Conservation (phyloP, 1,284 basidiomycete genomes). For the Chalciporus sp. region DNA sequence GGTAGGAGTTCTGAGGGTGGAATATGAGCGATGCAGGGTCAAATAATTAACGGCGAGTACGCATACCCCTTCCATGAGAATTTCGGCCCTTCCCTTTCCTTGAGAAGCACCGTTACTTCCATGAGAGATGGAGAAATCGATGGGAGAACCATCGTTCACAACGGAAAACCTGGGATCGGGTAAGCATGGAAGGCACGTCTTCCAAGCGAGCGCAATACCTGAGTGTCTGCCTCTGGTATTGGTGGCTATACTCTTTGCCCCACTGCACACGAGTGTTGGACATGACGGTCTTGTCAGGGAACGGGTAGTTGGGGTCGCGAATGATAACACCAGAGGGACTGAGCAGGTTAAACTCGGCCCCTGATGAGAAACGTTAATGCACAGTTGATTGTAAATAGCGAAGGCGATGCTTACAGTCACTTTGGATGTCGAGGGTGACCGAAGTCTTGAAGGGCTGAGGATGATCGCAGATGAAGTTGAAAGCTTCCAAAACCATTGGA, state of each 20-base stretch:
- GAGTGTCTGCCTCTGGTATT: not conserved
- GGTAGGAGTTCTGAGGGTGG: not conserved
- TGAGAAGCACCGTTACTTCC: not conserved
- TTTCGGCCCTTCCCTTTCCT: not conserved
- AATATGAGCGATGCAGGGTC: too few relatives aligned
- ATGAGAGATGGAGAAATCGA: constrained; percentile 2
- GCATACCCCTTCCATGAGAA: too few relatives aligned
- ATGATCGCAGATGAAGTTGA: constrained; percentile 2
- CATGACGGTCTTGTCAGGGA: not conserved
- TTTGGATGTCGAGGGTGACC: not conserved
- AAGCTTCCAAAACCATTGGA: not conserved
- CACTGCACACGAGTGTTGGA: constrained; percentile 6
- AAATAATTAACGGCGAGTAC: too few relatives aligned
- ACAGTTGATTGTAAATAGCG: too few relatives aligned
- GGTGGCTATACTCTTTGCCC: not conserved
- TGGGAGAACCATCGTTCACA: constrained; percentile 6
- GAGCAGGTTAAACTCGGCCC: constrained; percentile 9
- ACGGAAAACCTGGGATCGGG: not conserved
- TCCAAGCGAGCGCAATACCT: too few relatives aligned
- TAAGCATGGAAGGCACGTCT: not conserved
- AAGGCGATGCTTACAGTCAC: not conserved
- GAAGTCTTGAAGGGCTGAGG: not conserved
- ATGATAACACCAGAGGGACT: constrained; percentile 1
- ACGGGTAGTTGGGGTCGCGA: not conserved
- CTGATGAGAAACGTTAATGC: not conserved